These are phyloP conservation scores for Colletotrichum sp. DNA, from an alignment of 2,329 filamentous ascomycete species.

Conservation along the genomic window DNA sequence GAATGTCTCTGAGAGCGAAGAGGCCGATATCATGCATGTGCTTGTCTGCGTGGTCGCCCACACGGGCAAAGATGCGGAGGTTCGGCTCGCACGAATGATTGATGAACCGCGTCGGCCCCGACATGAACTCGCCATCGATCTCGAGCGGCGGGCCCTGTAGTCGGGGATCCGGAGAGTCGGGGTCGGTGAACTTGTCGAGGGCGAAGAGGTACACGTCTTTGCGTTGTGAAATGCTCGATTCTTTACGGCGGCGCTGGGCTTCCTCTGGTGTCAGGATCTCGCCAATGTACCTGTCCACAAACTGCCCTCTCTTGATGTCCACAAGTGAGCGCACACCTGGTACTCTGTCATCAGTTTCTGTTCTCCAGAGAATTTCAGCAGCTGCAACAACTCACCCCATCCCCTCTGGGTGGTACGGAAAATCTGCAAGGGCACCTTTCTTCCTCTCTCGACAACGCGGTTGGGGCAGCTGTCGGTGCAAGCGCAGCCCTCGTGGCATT, in stretches of 20 bases:
- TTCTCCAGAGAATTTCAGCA: not conserved
- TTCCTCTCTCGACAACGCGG: slow-evolving; percentile 76
- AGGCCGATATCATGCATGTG: slow-evolving; percentile 78
- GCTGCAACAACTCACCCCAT: slow-evolving; percentile 63
- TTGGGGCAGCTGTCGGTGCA: slow-evolving; percentile 73
- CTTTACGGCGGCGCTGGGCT: slow-evolving; percentile 67
- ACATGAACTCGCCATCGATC: slow-evolving; percentile 76
- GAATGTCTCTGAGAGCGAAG: slow-evolving; percentile 73
- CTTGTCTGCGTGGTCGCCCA: slow-evolving; percentile 77
- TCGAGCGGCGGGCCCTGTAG: slow-evolving; percentile 63
- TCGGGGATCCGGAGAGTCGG: slow-evolving; percentile 58
- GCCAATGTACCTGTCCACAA: slow-evolving; percentile 81
- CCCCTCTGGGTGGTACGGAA: slow-evolving; percentile 76
- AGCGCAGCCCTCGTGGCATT: slow-evolving; percentile 76
- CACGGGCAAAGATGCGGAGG: slow-evolving; percentile 78
- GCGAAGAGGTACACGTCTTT: slow-evolving; percentile 83
- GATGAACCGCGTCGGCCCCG: slow-evolving; percentile 80
- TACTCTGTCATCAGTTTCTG: not conserved
- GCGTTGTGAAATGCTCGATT: slow-evolving; percentile 58
- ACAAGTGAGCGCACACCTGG: slow-evolving; percentile 68
- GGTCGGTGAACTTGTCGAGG: slow-evolving; percentile 79
- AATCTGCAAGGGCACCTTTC: slow-evolving; percentile 74
- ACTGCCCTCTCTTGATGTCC: slow-evolving; percentile 73
- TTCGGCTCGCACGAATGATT: slow-evolving; percentile 86
- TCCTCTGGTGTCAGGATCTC: slow-evolving; percentile 70